Base-by-base conservation (phyloP, 768 basidiomycete species). In the Kwoniella botswanensis region DNA sequence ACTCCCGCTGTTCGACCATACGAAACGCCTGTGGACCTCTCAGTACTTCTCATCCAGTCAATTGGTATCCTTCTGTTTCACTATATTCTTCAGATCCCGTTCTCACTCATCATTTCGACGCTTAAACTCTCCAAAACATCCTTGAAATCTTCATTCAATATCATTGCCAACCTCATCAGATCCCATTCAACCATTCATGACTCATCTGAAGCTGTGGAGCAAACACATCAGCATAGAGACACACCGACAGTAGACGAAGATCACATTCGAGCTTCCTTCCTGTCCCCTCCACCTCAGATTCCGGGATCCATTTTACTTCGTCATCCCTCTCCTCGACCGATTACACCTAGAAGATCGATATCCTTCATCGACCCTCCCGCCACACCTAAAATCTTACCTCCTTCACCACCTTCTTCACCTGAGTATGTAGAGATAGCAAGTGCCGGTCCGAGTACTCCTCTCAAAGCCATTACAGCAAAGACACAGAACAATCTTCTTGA, bases 21-120 rank as follows among this genome's bases (percentile, higher is more conserved):
- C 67, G 74, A 76, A 69, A 75, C 62, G 1, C 74, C 79, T 26
- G 73, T 80, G 57, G 79, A 80, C 52, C 75, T 80, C 41, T 67
- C 74, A 10, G 18, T 76, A 12, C 71, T 75, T 10, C 73, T 80
- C 22, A 26, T 80, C 29, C 62, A 74, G 6, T 75, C 76, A 0
- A 24, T 76, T 24, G 24, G 56, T 9, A 55, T 62, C 21, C 46
- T 80, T 1, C 17, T 75, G 6, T 42, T 68, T 4, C 69, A 74
- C 64, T 77, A 75, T 56, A n/a, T 22, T 18, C 29, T 73, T n/a
- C 57, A 68, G 43, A 50, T 69, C 2, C 72, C 72, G 12, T 5
- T 65, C 26, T 46, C 15, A 2, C 29, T 67, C 5, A 11, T 63
- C 7, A 42, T 66, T 26, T 12, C 68, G 7, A 58, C n/a, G 15